Evolutionary conservation across 2,329 filamentous ascomycete species (phyloP).

Genomic region (Aureobasidium pullulans): DNA sequence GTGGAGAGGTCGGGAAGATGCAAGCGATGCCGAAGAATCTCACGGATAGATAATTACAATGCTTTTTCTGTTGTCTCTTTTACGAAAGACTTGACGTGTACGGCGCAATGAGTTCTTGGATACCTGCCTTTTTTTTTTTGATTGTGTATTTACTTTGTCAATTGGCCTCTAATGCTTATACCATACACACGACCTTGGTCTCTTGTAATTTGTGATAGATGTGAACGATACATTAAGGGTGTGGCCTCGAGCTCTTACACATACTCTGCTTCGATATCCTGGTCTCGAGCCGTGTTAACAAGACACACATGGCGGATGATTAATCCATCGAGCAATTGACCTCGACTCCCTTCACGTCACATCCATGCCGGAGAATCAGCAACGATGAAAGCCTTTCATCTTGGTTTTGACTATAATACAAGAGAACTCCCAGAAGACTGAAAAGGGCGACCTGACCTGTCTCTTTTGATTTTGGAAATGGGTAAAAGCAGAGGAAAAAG

Average conservation of each 20-base stretch:
- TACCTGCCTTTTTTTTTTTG: too few relatives aligned
- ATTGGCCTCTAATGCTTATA: too few relatives aligned
- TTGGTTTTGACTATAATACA: constrained; percentile 7
- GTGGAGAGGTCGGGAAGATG: constrained; percentile 12
- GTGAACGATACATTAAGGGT: too few relatives aligned
- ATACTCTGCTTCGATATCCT: too few relatives aligned
- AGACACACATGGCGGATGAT: too few relatives aligned
- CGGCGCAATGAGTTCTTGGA: neutral
- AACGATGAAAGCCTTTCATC: neutral
- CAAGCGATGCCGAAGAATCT: neutral
- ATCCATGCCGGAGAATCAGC: neutral
- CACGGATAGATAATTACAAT: neutral
- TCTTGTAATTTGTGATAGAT: too few relatives aligned
- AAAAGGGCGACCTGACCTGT: constrained; percentile 1
- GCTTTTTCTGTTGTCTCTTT: neutral
- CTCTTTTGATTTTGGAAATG: neutral
- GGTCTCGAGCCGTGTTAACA: too few relatives aligned
- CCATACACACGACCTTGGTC: too few relatives aligned
- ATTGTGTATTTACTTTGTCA: too few relatives aligned
- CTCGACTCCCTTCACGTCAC: neutral
- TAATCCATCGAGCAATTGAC: too few relatives aligned
- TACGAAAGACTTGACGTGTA: neutral
- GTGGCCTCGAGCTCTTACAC: too few relatives aligned
- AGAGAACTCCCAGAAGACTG: neutral
- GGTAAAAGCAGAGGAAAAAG: neutral